Percentiles rank a stretch among this genome's conserved stretches.
phyloP scores from a whole-genome alignment of 78 protist species.

The Polysphondylium violaceum region DNA sequence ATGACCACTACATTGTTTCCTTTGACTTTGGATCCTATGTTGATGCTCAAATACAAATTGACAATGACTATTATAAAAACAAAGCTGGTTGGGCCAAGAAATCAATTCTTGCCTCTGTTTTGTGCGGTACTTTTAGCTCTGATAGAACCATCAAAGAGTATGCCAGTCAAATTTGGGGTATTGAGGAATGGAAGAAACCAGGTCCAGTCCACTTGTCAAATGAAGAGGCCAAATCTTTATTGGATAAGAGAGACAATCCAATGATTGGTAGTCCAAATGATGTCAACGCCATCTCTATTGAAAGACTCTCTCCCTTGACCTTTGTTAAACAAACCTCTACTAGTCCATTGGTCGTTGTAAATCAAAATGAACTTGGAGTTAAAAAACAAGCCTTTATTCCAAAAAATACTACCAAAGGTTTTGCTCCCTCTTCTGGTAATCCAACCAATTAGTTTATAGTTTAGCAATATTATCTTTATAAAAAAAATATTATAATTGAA shows the following conservation, averaged over 20 bases:
- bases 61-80: constrained; percentile 43
- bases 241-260: neutral
- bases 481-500: neutral
- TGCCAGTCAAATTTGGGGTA: constrained; percentile 94
- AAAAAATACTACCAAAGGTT: constrained; percentile 29
- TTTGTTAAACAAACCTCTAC: constrained; percentile 10
- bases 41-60: constrained; percentile 54
- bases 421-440: constrained; percentile 6
- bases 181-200: constrained; percentile 62
- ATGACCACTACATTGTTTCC: constrained; percentile 85
- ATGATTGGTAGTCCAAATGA: constrained; percentile 16
- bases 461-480: neutral
- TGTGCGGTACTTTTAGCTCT: constrained; percentile 91
- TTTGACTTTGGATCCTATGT: constrained; percentile 83
- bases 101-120: constrained; percentile 62
- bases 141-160: constrained; percentile 96
- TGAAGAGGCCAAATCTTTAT: neutral
- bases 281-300: constrained; percentile 32
- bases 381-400: neutral
- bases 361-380: neutral
- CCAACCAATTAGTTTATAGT: constrained; percentile 4
- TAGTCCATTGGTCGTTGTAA: neutral
- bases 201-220: constrained; percentile 60
- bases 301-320: constrained; percentile 43
- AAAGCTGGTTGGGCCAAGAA: constrained; percentile 57